These are phyloP conservation scores for Neurospora discreta DNA, from an alignment of 495 filamentous ascomycete species.

Conservation along the genomic window DNA sequence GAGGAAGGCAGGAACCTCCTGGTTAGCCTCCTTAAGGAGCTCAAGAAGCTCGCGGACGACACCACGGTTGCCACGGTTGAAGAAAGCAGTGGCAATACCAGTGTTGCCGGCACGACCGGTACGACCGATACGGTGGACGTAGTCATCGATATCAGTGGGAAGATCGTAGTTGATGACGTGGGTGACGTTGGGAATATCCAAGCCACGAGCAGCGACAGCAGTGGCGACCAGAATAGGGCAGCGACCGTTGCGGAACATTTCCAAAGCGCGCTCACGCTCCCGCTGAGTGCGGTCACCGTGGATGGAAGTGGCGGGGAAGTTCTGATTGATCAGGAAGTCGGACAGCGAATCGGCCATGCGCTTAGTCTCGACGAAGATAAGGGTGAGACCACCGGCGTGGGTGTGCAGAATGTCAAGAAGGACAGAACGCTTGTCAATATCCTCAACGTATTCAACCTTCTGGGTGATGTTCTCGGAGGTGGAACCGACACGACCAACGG, in stretches of 20 bases:
- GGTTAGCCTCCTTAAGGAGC: conserved; percentile 93
- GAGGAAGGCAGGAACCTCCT: conserved; percentile 86
- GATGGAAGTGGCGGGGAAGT: conserved; percentile 96
- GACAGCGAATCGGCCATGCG: conserved; percentile 97
- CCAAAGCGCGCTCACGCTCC: conserved; percentile 94
- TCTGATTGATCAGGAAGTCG: conserved; percentile 96
- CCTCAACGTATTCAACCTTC: conserved; percentile 96
- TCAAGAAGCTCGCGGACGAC: conserved; percentile 93
- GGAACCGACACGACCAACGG: conserved; percentile 97
- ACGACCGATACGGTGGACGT: conserved; percentile 99
- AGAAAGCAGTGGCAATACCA: conserved; percentile 96
- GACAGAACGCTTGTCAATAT: conserved; percentile 93
- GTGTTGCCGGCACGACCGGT: conserved; percentile 99
- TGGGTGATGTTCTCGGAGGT: conserved; percentile 99
- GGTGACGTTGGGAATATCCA: conserved; percentile 97
- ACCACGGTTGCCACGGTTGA: conserved; percentile 98
- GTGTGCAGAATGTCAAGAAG: conserved; percentile 95
- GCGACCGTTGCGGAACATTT: conserved; percentile 90
- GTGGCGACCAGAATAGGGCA: conserved; percentile 96
- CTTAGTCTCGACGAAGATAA: conserved; percentile 99
- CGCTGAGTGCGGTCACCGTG: conserved; percentile 97
- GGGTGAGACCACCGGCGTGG: conserved; percentile 77
- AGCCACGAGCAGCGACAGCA: conserved; percentile 86
- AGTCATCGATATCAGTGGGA: conserved; percentile 97
- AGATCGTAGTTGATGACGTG: conserved; percentile 99